phyloP scores from a whole-genome alignment of 2,329 filamentous ascomycete genomes.

The Taxawa tesnikishii region DNA sequence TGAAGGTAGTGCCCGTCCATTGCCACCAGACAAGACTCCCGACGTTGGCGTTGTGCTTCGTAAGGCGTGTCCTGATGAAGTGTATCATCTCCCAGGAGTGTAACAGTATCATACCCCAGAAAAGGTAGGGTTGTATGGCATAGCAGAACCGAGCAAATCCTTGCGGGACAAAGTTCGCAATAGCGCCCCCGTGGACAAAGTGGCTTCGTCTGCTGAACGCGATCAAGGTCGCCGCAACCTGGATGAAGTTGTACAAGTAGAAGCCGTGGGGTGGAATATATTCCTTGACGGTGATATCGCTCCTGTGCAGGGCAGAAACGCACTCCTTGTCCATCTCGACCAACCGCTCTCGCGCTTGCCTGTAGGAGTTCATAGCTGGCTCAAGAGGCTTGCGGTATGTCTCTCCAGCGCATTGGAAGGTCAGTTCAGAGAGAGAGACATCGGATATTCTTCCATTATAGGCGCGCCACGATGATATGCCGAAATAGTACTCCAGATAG shows the following conservation, averaged over 20 bases:
- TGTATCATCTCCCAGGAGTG: slow-evolving; percentile 52
- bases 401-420: slow-evolving; percentile 41
- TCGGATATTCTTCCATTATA: slow-evolving; percentile 51
- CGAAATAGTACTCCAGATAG: slow-evolving; percentile 64
- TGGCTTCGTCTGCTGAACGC: slow-evolving; percentile 37
- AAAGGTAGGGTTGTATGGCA: slow-evolving; percentile 46
- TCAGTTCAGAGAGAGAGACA: slow-evolving; percentile 51
- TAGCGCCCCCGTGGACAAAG: slow-evolving; percentile 38
- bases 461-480: slow-evolving; percentile 43
- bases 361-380: slow-evolving; percentile 57
- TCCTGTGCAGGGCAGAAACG: slow-evolving; percentile 48
- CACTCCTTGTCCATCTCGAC: slow-evolving; percentile 59
- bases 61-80: slow-evolving; percentile 34
- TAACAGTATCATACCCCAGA: slow-evolving; percentile 47
- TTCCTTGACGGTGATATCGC: slow-evolving; percentile 41
- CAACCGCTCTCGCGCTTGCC: slow-evolving; percentile 56
- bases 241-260: slow-evolving; percentile 42
- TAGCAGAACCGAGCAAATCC: slow-evolving; percentile 46
- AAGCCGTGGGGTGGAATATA: slow-evolving; percentile 38
- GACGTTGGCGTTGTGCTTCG: slow-evolving; percentile 38
- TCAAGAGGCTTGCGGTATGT: slow-evolving; percentile 47
- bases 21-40: slow-evolving; percentile 38
- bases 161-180: slow-evolving; percentile 31
- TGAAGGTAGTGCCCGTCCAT: slow-evolving; percentile 39
- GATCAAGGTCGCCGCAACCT: slow-evolving; percentile 43